Conservation (phyloP, 345 rosid species). For the Hibiscus trionum region DNA sequence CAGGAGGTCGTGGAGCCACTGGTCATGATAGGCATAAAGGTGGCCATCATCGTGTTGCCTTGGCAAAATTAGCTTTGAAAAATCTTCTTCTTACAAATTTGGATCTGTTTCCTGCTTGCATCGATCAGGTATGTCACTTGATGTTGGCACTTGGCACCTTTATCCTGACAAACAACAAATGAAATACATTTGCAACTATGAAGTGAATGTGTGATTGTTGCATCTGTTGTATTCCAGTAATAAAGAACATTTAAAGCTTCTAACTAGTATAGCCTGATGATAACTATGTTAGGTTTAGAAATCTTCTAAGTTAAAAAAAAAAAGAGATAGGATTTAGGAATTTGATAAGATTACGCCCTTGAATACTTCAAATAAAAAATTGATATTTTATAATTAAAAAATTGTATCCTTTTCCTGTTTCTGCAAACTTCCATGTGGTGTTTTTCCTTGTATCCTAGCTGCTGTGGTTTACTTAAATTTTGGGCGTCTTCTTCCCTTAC, state of each 20-base stretch:
- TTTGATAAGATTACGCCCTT: not conserved
- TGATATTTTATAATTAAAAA: not conserved
- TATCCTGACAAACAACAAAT: conserved; percentile 3
- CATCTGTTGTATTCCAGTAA: not conserved
- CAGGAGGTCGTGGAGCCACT: conserved; percentile 74
- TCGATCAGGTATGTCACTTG: conserved; percentile 70
- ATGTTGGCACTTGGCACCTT: conserved; percentile 3
- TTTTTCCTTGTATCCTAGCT: not conserved
- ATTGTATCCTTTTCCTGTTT: not conserved
- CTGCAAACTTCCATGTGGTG: not conserved
- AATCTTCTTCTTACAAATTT: conserved; percentile 92
- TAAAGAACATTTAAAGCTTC: not conserved
- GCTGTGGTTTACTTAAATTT: not conserved
- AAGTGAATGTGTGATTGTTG: not conserved
- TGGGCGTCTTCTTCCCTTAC: not conserved
- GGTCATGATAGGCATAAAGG: conserved; percentile 85
- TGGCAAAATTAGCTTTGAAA: conserved; percentile 93
- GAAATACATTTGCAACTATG: not conserved
- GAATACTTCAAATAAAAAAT: not conserved
- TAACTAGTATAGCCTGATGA: not conserved
- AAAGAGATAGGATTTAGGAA: too few relatives aligned
- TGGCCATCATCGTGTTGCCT: conserved; percentile 81
- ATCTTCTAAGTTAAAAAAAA: not conserved
- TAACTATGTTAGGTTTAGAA: not conserved
- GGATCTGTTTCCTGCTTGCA: conserved; percentile 96